Evolutionary conservation across 1,284 basidiomycete species (phyloP), one percentile per base, ranked within the genome.

Genomic region (Puccinia brachypodii): DNA sequence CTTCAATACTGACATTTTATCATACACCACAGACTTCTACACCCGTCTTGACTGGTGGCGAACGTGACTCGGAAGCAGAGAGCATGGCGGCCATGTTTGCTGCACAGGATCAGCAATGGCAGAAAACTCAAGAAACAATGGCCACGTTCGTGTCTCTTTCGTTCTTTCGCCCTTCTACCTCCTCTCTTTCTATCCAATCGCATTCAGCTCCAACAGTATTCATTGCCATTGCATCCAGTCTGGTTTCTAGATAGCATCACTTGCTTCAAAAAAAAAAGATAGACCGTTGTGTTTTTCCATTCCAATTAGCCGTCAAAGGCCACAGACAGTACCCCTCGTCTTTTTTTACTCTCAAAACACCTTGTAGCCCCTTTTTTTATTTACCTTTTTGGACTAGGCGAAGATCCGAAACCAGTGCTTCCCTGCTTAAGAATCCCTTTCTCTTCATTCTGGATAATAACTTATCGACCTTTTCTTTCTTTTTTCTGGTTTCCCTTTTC

Each of bases 81-180:
- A 92, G 92, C n/a, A 93, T 97, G 89, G 93, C 93, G 16, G 95
- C 95, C 84, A 96, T 97, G 95, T 96, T 97, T 87, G 92, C 94
- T 87, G 92, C 92, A 68, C 92, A 94, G 86, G 91, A 91, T 47
- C 92, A 93, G 83, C 94, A 95, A 88, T 97, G 95, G 95, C 92
- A 96, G 88, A 93, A 95, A 89, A 92, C 94, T 85, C 94, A 96
- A 89, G 94, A 96, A 89, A 93, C 94, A 89, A 96, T 97, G 95
- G 92, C 94, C 86, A 92, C 94, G 94, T 95, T 89, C 88, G 93
- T 94, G 14, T 50, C 31, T 62, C 40, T 66, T 16, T 58, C 53
- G 25, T 58, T 42, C 44, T 25, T 14, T 74, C 72, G 9, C 28
- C 8, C n/a, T 33, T 38, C 16, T 58, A 11, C 50, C 47, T 31